A percentile compares a stretch with the other conserved stretches of the same genome.
Conservation (phyloP, 176 grass and related monocot genomes). For the Raddia distichophylla region DNA sequence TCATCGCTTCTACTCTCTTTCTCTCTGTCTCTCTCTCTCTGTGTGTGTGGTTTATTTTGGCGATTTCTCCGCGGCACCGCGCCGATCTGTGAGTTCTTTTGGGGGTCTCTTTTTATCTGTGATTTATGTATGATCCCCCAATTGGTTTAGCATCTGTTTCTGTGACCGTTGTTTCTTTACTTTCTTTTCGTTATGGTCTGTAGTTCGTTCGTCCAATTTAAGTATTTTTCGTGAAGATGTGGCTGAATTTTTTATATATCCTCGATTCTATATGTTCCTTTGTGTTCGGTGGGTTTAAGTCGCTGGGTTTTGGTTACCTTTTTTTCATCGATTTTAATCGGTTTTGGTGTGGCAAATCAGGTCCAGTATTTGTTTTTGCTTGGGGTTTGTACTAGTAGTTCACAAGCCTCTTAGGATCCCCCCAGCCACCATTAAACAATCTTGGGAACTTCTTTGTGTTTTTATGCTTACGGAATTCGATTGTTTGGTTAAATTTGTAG, state of each 20-base stretch:
- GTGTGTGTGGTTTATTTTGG: too few species aligned
- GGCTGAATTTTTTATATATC: neutral
- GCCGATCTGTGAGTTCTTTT: neutral
- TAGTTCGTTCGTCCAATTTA: neutral
- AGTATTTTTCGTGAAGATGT: neutral
- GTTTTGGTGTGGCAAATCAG: neutral
- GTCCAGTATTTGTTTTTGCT: neutral
- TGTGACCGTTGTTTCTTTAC: neutral
- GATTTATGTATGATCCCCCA: neutral
- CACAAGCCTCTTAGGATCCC: neutral
- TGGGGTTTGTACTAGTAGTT: neutral
- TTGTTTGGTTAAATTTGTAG: neutral
- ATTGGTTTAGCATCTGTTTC: neutral
- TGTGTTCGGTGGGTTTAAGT: neutral
- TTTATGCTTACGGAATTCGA: neutral
- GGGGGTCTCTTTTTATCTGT: neutral
- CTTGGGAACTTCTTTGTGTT: neutral
- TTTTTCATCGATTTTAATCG: neutral
- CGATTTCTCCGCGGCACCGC: conserved; percentile 3
- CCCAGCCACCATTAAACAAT: neutral
- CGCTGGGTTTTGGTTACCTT: neutral
- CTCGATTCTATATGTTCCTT: too few species aligned
- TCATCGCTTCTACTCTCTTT: neutral
- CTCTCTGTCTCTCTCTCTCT: too few species aligned
- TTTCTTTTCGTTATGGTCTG: neutral